A percentile compares a stretch with the other conserved stretches of the same genome.
These are phyloP conservation scores for Limtongia smithiae DNA, from an alignment of 805 yeast species.

Conservation along the genomic window DNA sequence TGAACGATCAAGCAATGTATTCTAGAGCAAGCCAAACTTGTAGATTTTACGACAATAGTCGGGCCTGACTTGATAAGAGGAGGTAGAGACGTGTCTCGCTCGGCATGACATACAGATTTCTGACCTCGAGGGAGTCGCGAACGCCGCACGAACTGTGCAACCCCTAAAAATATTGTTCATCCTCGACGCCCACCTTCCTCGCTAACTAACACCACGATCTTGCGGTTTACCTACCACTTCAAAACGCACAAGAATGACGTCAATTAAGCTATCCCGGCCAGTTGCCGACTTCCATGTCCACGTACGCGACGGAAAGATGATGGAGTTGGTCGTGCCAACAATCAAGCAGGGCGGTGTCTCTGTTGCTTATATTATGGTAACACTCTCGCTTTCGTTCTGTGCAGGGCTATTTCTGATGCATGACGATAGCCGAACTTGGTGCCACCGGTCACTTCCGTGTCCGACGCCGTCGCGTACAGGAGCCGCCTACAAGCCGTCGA, in stretches of 20 bases:
- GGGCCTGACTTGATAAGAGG: neutral
- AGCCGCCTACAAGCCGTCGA: slow-evolving; percentile 57
- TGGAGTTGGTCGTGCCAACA: slow-evolving; percentile 86
- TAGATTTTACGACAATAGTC: neutral
- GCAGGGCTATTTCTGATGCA: neutral
- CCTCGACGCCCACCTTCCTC: neutral
- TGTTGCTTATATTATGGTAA: slow-evolving; percentile 79
- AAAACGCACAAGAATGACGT: neutral
- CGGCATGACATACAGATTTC: no score
- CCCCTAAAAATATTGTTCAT: neutral
- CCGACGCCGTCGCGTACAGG: slow-evolving; percentile 68
- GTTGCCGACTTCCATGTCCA: slow-evolving; percentile 92
- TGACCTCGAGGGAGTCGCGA: no score
- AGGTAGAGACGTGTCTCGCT: no score
- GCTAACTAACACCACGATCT: no score
- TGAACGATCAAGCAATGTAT: no score
- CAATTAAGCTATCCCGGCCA: slow-evolving; percentile 38
- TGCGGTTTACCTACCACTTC: no score
- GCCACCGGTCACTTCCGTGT: slow-evolving; percentile 84
- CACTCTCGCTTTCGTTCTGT: neutral
- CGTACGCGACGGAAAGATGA: slow-evolving; percentile 89
- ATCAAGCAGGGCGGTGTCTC: slow-evolving; percentile 87
- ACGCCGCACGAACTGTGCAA: neutral
- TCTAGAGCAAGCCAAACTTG: no score
- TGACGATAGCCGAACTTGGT: slow-evolving; percentile 65